These are phyloP conservation scores for Fraxinus platypoda DNA, from an alignment of 305 asterid genomes.

Conservation along the genomic window DNA sequence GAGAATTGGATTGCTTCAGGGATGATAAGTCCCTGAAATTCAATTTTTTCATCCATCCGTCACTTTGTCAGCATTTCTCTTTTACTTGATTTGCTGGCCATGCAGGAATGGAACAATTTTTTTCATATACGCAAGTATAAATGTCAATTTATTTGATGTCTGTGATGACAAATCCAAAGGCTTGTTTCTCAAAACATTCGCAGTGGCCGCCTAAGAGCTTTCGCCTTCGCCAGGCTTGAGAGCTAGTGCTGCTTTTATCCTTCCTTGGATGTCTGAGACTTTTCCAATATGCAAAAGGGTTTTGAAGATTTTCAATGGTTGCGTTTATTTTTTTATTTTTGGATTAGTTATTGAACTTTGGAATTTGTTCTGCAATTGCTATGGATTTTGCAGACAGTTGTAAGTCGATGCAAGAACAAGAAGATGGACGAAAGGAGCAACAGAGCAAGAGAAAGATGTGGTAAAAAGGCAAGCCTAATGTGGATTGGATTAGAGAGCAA, in stretches of 20 bases:
- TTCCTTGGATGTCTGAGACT: slow-evolving; percentile 72
- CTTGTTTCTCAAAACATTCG: slow-evolving; percentile 41
- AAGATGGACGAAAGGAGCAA: neutral
- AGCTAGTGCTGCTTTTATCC: slow-evolving; percentile 44
- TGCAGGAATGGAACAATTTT: slow-evolving; percentile 20
- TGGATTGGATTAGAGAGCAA: neutral
- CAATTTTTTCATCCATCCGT: slow-evolving; percentile 20
- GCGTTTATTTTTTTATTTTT: neutral
- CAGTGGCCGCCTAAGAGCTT: neutral
- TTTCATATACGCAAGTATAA: neutral
- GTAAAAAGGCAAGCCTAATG: neutral
- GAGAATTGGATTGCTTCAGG: neutral
- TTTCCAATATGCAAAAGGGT: neutral
- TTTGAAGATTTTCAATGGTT: neutral
- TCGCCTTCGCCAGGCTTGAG: slow-evolving; percentile 36
- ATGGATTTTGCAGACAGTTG: neutral
- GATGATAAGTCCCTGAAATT: slow-evolving; percentile 2
- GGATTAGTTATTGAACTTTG: neutral
- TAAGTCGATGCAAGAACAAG: neutral
- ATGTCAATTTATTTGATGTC: neutral
- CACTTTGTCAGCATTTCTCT: slow-evolving; percentile 33
- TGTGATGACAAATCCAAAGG: slow-evolving; percentile 43
- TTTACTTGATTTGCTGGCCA: slow-evolving; percentile 31
- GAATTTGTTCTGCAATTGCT: neutral
- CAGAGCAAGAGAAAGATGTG: neutral